phyloP scores from a whole-genome alignment of 495 filamentous ascomycete genomes.

The Neurospora sp. region DNA sequence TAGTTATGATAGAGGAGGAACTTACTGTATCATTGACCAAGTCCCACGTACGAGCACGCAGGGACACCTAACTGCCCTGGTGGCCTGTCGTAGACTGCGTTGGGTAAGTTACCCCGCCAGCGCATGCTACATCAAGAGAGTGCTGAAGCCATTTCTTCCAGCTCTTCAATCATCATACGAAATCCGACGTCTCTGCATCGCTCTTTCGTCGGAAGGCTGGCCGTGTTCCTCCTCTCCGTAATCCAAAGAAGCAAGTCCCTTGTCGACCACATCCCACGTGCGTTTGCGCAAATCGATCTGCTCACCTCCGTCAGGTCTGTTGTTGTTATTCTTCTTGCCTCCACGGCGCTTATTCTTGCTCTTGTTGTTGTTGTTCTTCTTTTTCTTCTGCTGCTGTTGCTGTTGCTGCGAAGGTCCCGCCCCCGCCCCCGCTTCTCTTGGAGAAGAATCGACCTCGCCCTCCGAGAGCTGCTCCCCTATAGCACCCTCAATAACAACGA shows the following conservation, averaged over 20 bases:
- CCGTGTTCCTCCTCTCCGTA: constrained; percentile 35
- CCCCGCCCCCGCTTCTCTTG: constrained; percentile 10
- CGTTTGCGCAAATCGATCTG: constrained; percentile 46
- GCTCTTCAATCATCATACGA: constrained; percentile 38
- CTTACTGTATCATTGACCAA: constrained; percentile 1
- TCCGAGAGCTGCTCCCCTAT: constrained; percentile 13
- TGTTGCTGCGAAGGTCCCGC: background rate
- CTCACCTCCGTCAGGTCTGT: constrained; percentile 30
- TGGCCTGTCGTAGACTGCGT: background rate
- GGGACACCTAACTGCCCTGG: background rate
- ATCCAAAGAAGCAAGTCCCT: constrained; percentile 39
- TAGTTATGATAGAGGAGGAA: background rate
- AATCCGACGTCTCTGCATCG: constrained; percentile 32
- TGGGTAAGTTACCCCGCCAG: background rate
- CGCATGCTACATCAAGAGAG: background rate
- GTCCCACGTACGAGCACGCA: background rate
- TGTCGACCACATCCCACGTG: constrained; percentile 47
- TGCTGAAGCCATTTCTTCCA: background rate
- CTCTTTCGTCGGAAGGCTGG: constrained; percentile 9
- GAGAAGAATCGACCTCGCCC: constrained; percentile 16
- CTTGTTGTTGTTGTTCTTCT: background rate
- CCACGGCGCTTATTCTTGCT: background rate
- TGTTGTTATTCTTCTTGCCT: constrained; percentile 25
- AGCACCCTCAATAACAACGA: background rate
- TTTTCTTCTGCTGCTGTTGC: constrained; percentile 16